Conservation (phyloP, 495 filamentous ascomycete genomes). For the Physcia stellaris region DNA sequence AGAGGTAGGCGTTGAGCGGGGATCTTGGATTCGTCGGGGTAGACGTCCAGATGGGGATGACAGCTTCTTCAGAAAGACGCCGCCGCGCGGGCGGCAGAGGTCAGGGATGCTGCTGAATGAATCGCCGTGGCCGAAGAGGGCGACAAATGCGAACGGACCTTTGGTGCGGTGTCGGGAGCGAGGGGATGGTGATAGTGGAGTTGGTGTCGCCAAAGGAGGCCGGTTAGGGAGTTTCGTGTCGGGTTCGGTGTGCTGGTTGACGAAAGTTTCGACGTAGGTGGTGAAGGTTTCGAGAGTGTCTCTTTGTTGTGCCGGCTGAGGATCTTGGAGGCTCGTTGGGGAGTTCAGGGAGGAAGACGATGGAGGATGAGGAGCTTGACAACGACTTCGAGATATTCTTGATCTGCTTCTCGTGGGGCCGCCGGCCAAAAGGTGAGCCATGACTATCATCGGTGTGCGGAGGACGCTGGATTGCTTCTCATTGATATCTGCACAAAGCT, state of each 20-base stretch:
- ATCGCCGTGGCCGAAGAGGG: constrained; percentile 54
- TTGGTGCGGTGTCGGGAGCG: no score
- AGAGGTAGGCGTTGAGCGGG: constrained; percentile 57
- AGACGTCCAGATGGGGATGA: constrained; percentile 47
- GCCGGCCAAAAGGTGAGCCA: constrained; percentile 58
- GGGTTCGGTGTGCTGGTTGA: constrained; percentile 42
- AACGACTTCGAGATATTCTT: constrained; percentile 28
- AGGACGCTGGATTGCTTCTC: constrained; percentile 24
- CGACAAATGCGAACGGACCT: constrained; percentile 53
- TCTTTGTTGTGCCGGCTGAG: constrained; percentile 45
- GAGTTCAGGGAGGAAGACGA: constrained; percentile 48
- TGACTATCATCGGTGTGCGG: constrained; percentile 43
- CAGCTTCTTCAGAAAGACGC: constrained; percentile 57
- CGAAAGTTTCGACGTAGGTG: constrained; percentile 54
- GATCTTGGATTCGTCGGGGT: constrained; percentile 33
- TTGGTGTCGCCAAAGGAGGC: no score
- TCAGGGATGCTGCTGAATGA: constrained; percentile 46
- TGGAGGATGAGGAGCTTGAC: constrained; percentile 39
- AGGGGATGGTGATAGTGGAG: no score
- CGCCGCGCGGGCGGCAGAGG: constrained; percentile 46
- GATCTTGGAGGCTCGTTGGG: constrained; percentile 39
- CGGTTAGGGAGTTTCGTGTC: no score
- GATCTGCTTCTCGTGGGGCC: constrained; percentile 24
- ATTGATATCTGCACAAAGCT: constrained; percentile 38
- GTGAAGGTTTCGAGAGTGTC: constrained; percentile 48